These are phyloP conservation scores for Cladophialophora carrionii DNA, from an alignment of 2,329 filamentous ascomycete genomes.

Conservation along the genomic window DNA sequence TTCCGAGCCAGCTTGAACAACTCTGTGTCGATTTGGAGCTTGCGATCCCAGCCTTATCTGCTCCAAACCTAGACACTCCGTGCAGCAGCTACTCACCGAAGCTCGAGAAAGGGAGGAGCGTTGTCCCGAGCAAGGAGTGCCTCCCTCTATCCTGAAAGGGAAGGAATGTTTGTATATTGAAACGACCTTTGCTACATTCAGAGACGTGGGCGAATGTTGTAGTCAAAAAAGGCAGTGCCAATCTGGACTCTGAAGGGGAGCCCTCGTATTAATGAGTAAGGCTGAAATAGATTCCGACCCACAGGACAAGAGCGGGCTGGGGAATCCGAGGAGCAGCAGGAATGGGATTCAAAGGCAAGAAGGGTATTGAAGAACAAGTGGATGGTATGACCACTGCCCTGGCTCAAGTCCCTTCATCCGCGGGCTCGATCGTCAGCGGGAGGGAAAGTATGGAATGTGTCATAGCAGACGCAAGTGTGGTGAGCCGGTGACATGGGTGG, in stretches of 20 bases:
- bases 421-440: slow-evolving; percentile 24
- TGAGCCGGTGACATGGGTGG: slow-evolving; percentile 10
- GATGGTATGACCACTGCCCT: slow-evolving; percentile 20
- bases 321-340: slow-evolving; percentile 10
- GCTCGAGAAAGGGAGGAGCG: background rate
- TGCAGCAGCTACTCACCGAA: background rate
- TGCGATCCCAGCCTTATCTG: background rate
- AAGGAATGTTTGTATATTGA: background rate
- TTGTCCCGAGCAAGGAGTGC: background rate
- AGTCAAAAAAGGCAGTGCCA: slow-evolving; percentile 14
- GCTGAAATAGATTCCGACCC: slow-evolving; percentile 29
- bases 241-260: slow-evolving; percentile 11
- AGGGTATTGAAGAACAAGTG: background rate
- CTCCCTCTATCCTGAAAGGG: background rate
- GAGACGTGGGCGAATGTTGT: background rate
- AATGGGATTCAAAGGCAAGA: slow-evolving; percentile 3
- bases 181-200: background rate
- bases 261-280: slow-evolving; percentile 32
- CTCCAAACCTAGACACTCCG: background rate
- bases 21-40: slow-evolving; percentile 1
- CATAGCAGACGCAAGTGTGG: slow-evolving; percentile 15
- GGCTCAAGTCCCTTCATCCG: slow-evolving; percentile 23
- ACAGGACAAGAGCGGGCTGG: slow-evolving; percentile 16
- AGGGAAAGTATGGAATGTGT: slow-evolving; percentile 19
- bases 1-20: slow-evolving; percentile 20